Evolutionary conservation across 331 rosid species (phyloP), one percentile per base, ranked within the genome.

Genomic region (Quercus tomentella): DNA sequence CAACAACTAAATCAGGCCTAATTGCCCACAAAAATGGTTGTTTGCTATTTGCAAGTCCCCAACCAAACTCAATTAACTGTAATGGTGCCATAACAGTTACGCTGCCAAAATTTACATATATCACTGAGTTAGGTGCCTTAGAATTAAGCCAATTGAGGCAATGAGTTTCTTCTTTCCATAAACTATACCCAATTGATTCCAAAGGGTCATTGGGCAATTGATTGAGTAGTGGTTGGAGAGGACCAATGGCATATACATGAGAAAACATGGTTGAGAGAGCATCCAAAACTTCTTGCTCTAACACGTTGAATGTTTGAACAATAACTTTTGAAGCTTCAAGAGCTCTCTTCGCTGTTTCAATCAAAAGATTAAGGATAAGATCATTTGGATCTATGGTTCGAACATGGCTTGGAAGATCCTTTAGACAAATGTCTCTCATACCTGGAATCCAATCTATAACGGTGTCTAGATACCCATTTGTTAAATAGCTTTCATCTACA

Each of bases 101-200:
- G 73, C 90, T 86, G 0, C 92, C 90, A 78, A 89, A 89, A 30
- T 84, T 89, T 37, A 89, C 90, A 76, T 86, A 86, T 1, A 86
- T 49, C 45, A 86, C 84, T 4, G 92, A 86, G 43, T 23, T 80
- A 28, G 80, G 80, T 62, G 68, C 56, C 55, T 84, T 77, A 3
- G 80, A 68, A 72, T 84, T 79, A 7, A 89, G 70, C 92, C 90
- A 89, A 75, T 86, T 58, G 37, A 89, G 78, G 65, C 92, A 89
- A 62, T 78, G 84, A 28, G 54, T 43, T 18, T 89, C 88, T 80
- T 89, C 90, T 58, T 82, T 89, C 92, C 84, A 78, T 72, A 89
- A 65, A 78, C 84, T 80, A 43, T 72, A 83, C 21, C 72, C 79
- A 9, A 76, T 31, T 41, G 79, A 37, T 0, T 81, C 54, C 43